These are phyloP conservation scores for Martensiomyces pterosporus DNA, from an alignment of 192 early-diverging fungal genomes.

Conservation along the genomic window DNA sequence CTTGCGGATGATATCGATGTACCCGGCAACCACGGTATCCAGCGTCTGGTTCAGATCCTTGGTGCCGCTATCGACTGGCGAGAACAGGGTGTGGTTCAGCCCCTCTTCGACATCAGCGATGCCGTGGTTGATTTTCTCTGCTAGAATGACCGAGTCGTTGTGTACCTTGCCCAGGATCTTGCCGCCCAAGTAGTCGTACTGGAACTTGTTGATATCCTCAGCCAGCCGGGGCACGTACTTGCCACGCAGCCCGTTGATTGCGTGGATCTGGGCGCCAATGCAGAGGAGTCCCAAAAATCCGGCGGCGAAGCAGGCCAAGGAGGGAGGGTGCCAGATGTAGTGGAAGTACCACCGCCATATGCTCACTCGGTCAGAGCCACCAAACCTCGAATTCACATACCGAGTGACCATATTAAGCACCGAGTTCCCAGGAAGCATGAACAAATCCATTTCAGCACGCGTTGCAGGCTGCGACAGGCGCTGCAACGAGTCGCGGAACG, in stretches of 20 bases:
- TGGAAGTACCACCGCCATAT: conserved; percentile 49
- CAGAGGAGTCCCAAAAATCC: conserved; percentile 28
- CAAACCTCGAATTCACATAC: conserved; percentile 11
- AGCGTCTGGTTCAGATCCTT: conserved; percentile 33
- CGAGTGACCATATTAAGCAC: conserved; percentile 16
- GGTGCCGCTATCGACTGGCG: conserved; percentile 32
- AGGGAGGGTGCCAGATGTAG: conserved; percentile 40
- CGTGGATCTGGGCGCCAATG: conserved; percentile 22
- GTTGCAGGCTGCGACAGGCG: conserved; percentile 17
- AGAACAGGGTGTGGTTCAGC: conserved; percentile 36
- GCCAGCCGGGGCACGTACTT: conserved; percentile 32
- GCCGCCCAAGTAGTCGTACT: conserved; percentile 19
- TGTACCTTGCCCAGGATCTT: conserved; percentile 19
- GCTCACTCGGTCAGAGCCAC: conserved; percentile 17
- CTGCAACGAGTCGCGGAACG: conserved; percentile 10
- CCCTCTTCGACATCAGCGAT: conserved; percentile 13
- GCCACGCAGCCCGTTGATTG: conserved; percentile 32
- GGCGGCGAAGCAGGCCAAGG: conserved; percentile 42
- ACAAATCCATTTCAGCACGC: conserved; percentile 38
- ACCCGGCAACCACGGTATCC: conserved; percentile 29
- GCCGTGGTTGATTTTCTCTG: conserved; percentile 26
- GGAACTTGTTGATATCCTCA: conserved; percentile 19
- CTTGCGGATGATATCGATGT: conserved; percentile 25
- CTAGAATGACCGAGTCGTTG: conserved; percentile 25
- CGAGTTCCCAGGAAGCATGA: conserved; percentile 27